These are phyloP conservation scores for Nakazawaea wyomingensis DNA, from an alignment of 805 yeast species.

Conservation along the genomic window DNA sequence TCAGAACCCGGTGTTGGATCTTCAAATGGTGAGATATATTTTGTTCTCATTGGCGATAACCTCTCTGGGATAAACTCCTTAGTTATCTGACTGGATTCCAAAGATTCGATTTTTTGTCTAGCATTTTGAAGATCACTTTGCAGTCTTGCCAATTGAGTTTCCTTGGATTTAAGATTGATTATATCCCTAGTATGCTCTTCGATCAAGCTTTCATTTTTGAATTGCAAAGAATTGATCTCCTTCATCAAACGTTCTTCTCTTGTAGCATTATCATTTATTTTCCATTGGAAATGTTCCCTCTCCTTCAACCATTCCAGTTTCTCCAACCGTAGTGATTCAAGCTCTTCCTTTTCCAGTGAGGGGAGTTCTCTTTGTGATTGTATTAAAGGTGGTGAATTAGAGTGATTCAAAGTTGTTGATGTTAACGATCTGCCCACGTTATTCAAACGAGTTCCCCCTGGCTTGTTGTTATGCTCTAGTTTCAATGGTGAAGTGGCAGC, in stretches of 20 bases:
- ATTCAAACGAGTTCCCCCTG: conserved; percentile 2
- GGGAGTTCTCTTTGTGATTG: conserved; percentile 13
- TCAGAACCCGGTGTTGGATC: conserved; percentile 17
- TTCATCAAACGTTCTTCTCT: conserved; percentile 26
- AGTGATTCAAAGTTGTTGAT: conserved; percentile 9
- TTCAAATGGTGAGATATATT: conserved; percentile 12
- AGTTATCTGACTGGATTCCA: conserved; percentile 38
- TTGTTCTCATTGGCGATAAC: conserved; percentile 5
- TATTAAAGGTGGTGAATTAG: conserved; percentile 13
- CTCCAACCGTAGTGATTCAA: conserved; percentile 48
- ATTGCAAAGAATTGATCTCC: conserved; percentile 29
- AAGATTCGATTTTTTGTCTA: conserved; percentile 43
- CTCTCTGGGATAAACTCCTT: not conserved
- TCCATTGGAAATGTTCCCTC: conserved; percentile 23
- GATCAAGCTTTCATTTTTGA: conserved; percentile 35
- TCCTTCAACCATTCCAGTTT: conserved; percentile 43
- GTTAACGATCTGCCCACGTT: conserved; percentile 11
- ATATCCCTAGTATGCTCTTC: conserved; percentile 47
- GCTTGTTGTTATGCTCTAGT: conserved; percentile 18
- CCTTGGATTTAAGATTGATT: conserved; percentile 57
- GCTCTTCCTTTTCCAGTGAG: conserved; percentile 35
- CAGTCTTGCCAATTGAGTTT: conserved; percentile 58
- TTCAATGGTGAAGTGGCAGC: conserved; percentile 69
- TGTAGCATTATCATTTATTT: conserved; percentile 23
- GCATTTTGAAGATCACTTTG: conserved; percentile 58